Evolutionary conservation across 805 yeast species (phyloP).

Genomic region (Myxozyma nipponensis): DNA sequence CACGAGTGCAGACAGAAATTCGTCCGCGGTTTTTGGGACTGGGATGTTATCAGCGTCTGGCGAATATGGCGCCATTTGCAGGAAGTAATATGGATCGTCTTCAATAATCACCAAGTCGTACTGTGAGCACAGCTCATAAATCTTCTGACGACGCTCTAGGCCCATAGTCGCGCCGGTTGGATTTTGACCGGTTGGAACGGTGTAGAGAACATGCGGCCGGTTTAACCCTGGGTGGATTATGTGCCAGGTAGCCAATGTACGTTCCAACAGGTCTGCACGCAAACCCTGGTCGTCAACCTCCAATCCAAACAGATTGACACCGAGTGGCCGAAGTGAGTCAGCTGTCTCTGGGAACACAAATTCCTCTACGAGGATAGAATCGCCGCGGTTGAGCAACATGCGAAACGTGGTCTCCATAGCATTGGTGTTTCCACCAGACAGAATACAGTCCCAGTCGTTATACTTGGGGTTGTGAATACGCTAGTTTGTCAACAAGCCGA

Average conservation of each 20-base stretch:
- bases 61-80: constrained; percentile 80
- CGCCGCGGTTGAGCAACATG: constrained; percentile 74
- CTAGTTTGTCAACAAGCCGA: too few relatives aligned
- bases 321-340: constrained; percentile 73
- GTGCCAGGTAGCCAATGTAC: constrained; percentile 66
- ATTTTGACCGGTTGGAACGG: constrained; percentile 95
- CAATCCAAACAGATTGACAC: constrained; percentile 64
- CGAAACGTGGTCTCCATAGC: constrained; percentile 84
- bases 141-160: constrained; percentile 66
- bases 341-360: constrained; percentile 79
- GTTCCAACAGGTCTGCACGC: constrained; percentile 64
- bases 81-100: constrained; percentile 96
- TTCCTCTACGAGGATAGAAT: constrained; percentile 77
- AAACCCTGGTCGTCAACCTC: constrained; percentile 78
- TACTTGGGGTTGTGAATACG: constrained; percentile 41
- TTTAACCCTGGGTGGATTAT: constrained; percentile 40
- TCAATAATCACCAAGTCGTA: constrained; percentile 84
- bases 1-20: constrained; percentile 57
- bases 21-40: constrained; percentile 37
- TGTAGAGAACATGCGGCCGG: constrained; percentile 82
- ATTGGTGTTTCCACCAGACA: constrained; percentile 82
- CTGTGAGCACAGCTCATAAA: constrained; percentile 75
- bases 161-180: constrained; percentile 91
- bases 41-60: constrained; percentile 39
- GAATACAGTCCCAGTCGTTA: constrained; percentile 67